Percentiles rank a stretch among this genome's conserved stretches.
phyloP scores from a whole-genome alignment of 306 rosid genomes.

The Trifolium dubium region DNA sequence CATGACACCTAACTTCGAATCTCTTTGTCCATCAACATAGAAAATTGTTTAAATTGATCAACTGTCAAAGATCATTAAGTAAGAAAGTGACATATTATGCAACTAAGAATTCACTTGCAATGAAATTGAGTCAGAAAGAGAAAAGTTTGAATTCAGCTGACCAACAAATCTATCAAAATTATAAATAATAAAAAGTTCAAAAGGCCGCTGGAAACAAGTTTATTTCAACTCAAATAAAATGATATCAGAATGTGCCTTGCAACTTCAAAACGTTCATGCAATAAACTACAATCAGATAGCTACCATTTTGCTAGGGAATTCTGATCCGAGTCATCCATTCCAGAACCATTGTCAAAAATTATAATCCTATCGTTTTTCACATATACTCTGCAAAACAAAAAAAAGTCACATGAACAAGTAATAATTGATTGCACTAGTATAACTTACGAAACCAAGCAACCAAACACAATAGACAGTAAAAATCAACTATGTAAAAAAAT shows the following conservation, averaged over 20 bases:
- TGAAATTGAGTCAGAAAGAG: not conserved
- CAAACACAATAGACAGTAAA: not conserved
- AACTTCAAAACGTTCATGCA: conserved; percentile 1
- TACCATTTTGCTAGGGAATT: conserved; percentile 67
- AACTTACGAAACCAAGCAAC: not conserved
- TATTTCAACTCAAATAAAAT: not conserved
- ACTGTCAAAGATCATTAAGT: conserved; percentile 6
- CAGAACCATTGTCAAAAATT: conserved; percentile 71
- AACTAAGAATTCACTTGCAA: not conserved
- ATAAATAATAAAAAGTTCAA: conserved; percentile 10
- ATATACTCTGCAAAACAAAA: conserved; percentile 54
- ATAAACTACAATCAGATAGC: conserved; percentile 20
- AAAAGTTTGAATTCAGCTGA: not conserved
- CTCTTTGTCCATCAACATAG: not conserved
- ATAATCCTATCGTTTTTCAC: conserved; percentile 41
- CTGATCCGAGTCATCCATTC: conserved; percentile 69
- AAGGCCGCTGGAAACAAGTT: not conserved
- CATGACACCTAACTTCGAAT: not conserved
- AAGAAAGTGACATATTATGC: not conserved
- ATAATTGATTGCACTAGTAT: not conserved
- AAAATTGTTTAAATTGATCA: conserved; percentile 14
- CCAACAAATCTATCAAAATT: not conserved
- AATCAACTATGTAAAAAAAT: too few relatives aligned
- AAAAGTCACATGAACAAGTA: conserved; percentile 4
- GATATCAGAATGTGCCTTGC: not conserved